phyloP scores from a whole-genome alignment of 148 eudicot species.

The Nepenthes mirabilis region DNA sequence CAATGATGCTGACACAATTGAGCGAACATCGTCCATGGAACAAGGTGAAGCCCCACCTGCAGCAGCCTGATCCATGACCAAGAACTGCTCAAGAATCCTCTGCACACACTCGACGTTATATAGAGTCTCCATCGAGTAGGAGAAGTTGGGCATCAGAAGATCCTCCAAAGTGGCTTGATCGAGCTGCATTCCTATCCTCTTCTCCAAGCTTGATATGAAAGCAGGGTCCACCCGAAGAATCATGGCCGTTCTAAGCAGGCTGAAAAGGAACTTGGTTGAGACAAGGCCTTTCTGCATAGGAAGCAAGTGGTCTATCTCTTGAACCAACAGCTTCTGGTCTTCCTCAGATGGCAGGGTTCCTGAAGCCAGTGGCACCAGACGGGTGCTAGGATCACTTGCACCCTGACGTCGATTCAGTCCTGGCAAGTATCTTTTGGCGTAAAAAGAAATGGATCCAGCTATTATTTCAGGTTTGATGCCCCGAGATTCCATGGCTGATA shows the following conservation, averaged over 20 bases:
- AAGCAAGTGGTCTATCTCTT: conserved; percentile 57
- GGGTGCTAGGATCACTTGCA: conserved; percentile 28
- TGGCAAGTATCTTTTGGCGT: conserved; percentile 63
- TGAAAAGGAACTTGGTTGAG: conserved; percentile 60
- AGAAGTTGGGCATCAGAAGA: conserved; percentile 79
- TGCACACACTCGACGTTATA: conserved; percentile 84
- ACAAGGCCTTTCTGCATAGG: conserved; percentile 69
- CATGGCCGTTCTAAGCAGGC: conserved; percentile 81
- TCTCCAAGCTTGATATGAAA: conserved; percentile 65
- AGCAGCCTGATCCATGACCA: conserved; percentile 50
- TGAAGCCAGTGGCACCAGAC: conserved; percentile 25
- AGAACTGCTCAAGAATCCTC: conserved; percentile 69
- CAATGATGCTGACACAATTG: conserved; percentile 70
- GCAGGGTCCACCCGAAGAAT: conserved; percentile 45
- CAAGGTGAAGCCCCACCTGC: conserved; percentile 58
- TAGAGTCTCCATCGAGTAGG: conserved; percentile 77
- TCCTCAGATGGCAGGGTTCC: conserved; percentile 49
- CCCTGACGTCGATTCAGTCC: conserved; percentile 52
- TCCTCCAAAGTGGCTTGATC: conserved; percentile 88
- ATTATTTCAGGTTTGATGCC: conserved; percentile 57
- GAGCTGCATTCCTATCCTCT: conserved; percentile 74
- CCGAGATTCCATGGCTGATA: conserved; percentile 55
- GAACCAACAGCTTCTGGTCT: conserved; percentile 57
- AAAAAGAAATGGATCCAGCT: conserved; percentile 62
- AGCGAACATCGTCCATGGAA: conserved; percentile 47